Evolutionary conservation across 2,329 filamentous ascomycete species (phyloP).

Genomic region (Phyllosticta paracitricarpa): DNA sequence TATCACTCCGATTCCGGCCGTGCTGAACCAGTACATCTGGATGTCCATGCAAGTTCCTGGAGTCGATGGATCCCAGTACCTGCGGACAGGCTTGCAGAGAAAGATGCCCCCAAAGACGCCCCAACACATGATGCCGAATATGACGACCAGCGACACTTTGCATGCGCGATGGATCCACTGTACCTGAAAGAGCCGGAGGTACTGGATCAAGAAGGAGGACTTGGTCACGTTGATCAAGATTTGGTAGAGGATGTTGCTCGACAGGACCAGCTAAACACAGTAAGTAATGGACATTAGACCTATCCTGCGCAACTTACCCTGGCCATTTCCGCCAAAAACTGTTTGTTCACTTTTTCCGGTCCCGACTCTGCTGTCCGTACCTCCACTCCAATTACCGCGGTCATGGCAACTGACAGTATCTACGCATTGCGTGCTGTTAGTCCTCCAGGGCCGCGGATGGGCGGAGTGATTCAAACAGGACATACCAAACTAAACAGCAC

Average conservation of each 20-base stretch:
- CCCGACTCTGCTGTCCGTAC: slow-evolving; percentile 1
- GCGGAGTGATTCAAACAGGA: background rate
- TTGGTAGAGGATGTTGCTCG: slow-evolving; percentile 23
- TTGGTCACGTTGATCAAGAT: slow-evolving; percentile 23
- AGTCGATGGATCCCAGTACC: slow-evolving; percentile 24
- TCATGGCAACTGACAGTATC: slow-evolving; percentile 21
- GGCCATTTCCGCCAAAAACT: slow-evolving; percentile 1
- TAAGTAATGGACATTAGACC: background rate
- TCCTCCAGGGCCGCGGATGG: background rate
- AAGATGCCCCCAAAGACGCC: slow-evolving; percentile 25
- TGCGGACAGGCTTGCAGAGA: slow-evolving; percentile 22
- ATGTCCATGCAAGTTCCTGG: slow-evolving; percentile 22
- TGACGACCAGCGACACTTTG: slow-evolving; percentile 19
- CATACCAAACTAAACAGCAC: slow-evolving; percentile 20
- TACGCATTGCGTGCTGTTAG: slow-evolving; percentile 1
- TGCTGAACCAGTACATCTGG: slow-evolving; percentile 21
- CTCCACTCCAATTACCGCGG: slow-evolving; percentile 17
- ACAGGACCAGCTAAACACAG: slow-evolving; percentile 19
- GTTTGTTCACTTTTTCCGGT: background rate
- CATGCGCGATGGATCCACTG: slow-evolving; percentile 21
- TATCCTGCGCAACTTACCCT: slow-evolving; percentile 6
- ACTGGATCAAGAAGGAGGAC: slow-evolving; percentile 23
- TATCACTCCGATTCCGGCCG: slow-evolving; percentile 23
- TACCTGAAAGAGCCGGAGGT: slow-evolving; percentile 22
- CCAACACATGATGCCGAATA: slow-evolving; percentile 20